Conservation (phyloP, 2,329 filamentous ascomycete species). For the Mariannaea sp. region DNA sequence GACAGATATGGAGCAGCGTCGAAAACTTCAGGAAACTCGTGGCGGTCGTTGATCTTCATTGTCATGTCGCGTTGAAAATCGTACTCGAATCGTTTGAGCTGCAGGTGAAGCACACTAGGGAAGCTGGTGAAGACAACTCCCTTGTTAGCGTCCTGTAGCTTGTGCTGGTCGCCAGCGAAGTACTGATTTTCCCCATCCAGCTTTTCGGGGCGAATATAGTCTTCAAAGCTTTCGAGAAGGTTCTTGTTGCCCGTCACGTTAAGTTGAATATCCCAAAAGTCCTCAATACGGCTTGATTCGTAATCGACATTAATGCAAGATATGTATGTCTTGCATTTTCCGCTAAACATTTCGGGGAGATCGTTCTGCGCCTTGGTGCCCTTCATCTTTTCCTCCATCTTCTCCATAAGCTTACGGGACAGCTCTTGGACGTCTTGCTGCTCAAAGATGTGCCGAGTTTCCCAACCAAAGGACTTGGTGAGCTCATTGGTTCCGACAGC, state of each 20-base stretch:
- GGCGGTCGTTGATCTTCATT: slow-evolving; percentile 97
- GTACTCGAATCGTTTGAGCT: slow-evolving; percentile 97
- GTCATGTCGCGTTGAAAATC: slow-evolving; percentile 95
- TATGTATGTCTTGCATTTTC: slow-evolving; percentile 98
- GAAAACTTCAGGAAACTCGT: slow-evolving; percentile 84
- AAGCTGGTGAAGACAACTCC: slow-evolving; percentile 97
- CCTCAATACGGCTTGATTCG: slow-evolving; percentile 92
- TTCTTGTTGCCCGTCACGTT: slow-evolving; percentile 95
- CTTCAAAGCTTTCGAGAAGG: slow-evolving; percentile 90
- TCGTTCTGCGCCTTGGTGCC: slow-evolving; percentile 90
- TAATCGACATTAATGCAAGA: slow-evolving; percentile 98
- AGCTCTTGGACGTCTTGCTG: slow-evolving; percentile 98
- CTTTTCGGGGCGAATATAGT: slow-evolving; percentile 96
- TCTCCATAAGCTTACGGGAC: slow-evolving; percentile 95
- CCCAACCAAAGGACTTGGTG: slow-evolving; percentile 97
- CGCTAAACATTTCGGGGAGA: slow-evolving; percentile 88
- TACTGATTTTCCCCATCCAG: slow-evolving; percentile 99
- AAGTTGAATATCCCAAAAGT: slow-evolving; percentile 98
- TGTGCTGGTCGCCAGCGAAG: slow-evolving; percentile 85
- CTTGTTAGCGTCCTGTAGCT: slow-evolving; percentile 95
- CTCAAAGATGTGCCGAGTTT: slow-evolving; percentile 96
- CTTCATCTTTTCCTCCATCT: slow-evolving; percentile 98
- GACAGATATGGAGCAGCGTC: slow-evolving; percentile 88
- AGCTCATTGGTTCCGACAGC: slow-evolving; percentile 92
- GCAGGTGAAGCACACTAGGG: slow-evolving; percentile 89